phyloP scores from a whole-genome alignment of 148 eudicot species.

The Rhododendron williamsianum region DNA sequence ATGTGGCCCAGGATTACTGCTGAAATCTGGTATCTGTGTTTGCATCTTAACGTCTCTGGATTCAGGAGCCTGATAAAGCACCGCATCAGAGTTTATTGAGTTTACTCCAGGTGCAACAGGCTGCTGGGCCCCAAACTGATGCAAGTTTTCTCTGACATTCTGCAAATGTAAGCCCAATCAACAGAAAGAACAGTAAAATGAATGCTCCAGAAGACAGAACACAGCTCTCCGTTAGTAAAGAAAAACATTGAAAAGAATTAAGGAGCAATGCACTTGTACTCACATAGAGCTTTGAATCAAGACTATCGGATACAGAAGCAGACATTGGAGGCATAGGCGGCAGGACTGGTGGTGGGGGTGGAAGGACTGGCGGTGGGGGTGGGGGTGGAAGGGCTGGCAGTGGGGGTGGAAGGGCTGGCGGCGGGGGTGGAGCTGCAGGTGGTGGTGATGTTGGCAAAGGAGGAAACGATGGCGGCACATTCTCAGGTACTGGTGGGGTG shows the following conservation, averaged over 20 bases:
- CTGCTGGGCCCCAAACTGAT: constrained; percentile 35
- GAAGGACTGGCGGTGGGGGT: not conserved
- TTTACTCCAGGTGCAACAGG: constrained; percentile 35
- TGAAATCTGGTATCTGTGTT: constrained; percentile 44
- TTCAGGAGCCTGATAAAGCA: constrained; percentile 25
- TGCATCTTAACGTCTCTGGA: constrained; percentile 30
- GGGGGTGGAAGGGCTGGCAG: not conserved
- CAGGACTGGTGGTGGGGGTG: not conserved
- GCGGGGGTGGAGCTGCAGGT: constrained; percentile 22
- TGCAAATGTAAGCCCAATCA: constrained; percentile 25
- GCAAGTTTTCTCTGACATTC: constrained; percentile 33
- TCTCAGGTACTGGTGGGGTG: constrained; percentile 50
- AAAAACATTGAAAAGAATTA: not conserved
- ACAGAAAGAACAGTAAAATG: constrained; percentile 1
- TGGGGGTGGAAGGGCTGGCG: not conserved
- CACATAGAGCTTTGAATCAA: constrained; percentile 43
- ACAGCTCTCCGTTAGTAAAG: not conserved
- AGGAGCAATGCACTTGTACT: constrained; percentile 31
- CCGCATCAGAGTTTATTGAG: constrained; percentile 16
- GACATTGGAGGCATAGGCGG: constrained; percentile 4
- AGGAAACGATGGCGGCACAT: constrained; percentile 48
- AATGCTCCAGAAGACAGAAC: not conserved
- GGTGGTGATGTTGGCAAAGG: constrained; percentile 53
- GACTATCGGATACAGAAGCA: constrained; percentile 23
- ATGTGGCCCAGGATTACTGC: constrained; percentile 45